Evolutionary conservation across 352 stramenopile genomes (phyloP), one percentile per base, ranked within the genome.

Genomic region (Globisporangium carolinianum): DNA sequence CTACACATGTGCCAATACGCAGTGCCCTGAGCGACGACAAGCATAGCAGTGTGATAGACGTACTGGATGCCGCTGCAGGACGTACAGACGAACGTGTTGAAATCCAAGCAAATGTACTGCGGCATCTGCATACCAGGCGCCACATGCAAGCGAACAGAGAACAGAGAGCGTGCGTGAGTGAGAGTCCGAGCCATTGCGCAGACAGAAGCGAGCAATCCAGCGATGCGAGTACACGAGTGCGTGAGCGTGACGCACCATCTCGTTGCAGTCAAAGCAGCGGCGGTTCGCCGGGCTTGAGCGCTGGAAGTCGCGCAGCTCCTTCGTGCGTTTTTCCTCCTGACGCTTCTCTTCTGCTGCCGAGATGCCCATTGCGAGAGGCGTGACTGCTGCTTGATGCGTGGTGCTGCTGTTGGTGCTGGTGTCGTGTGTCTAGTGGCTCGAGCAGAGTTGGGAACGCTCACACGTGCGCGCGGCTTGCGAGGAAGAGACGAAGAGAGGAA

Each of bases 51-150:
- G 38, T n/a, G 39, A 8, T 18, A 6, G 38, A 76, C 84, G 72
- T 71, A 95, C 86, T 97, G 91, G 67, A 97, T 96, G 56, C 91
- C 91, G 53, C 88, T 97, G 68, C 91, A 97, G 1, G 87, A 75
- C 24, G 91, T 97, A 75, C 91, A 97, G n/a, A 97, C 87, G 55
- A 97, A 97, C 38, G 89, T 97, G 64, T 96, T 96, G 72, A 97
- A 97, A 62, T 96, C 89, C 58, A 95, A 67, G 49, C 89, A 94
- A 45, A 97, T 73, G 61, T 96, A 97, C 58, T 97, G 89, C 18
- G 90, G 90, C 74, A 93, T 93, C 86, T 95, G 60, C 51, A 43
- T 51, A 52, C n/a, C n/a, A 6, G 11, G 6, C 11, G 46, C 36
- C 63, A 10, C 55, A 32, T 45, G 35, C 46, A 52, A 37, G 18